phyloP scores from a whole-genome alignment of 495 filamentous ascomycete species.

The Antarctomyces pellizariae region DNA sequence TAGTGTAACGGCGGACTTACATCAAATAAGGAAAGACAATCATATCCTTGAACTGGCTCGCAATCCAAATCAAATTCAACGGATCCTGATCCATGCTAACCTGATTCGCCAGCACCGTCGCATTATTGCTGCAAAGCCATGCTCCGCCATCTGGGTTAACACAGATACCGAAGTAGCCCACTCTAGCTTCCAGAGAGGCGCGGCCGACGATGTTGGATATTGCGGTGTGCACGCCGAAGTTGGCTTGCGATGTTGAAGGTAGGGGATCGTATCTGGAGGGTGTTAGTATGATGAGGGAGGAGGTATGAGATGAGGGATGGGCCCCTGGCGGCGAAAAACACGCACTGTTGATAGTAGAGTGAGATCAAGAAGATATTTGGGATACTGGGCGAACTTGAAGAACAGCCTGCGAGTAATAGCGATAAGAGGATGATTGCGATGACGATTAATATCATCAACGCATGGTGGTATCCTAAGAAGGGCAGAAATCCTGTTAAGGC shows the following conservation, averaged over 20 bases:
- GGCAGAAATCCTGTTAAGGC: slow-evolving; percentile 50
- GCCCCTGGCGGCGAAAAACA: no score
- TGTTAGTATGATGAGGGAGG: slow-evolving; percentile 3
- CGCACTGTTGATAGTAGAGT: slow-evolving; percentile 48
- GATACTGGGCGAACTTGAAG: slow-evolving; percentile 50
- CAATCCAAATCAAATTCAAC: slow-evolving; percentile 60
- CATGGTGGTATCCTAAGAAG: slow-evolving; percentile 95
- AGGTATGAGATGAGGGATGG: not conserved
- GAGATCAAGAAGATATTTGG: slow-evolving; percentile 62
- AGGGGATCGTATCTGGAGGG: slow-evolving; percentile 32
- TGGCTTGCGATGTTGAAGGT: slow-evolving; percentile 56
- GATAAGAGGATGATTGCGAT: slow-evolving; percentile 47
- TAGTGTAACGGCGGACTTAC: slow-evolving; percentile 18
- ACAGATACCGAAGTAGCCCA: slow-evolving; percentile 53
- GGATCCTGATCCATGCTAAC: slow-evolving; percentile 50
- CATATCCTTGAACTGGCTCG: slow-evolving; percentile 55
- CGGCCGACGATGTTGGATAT: slow-evolving; percentile 49
- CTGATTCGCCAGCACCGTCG: slow-evolving; percentile 45
- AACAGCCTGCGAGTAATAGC: slow-evolving; percentile 58
- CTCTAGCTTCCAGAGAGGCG: slow-evolving; percentile 41
- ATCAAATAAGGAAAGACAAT: slow-evolving; percentile 64
- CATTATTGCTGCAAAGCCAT: slow-evolving; percentile 59
- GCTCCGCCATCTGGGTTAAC: slow-evolving; percentile 46
- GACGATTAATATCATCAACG: slow-evolving; percentile 91
- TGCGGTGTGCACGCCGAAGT: slow-evolving; percentile 57